A percentile compares a stretch with the other conserved stretches of the same genome.
These are phyloP conservation scores for Colletotrichum endophyticum DNA, from an alignment of 2,329 filamentous ascomycete genomes.

Conservation along the genomic window DNA sequence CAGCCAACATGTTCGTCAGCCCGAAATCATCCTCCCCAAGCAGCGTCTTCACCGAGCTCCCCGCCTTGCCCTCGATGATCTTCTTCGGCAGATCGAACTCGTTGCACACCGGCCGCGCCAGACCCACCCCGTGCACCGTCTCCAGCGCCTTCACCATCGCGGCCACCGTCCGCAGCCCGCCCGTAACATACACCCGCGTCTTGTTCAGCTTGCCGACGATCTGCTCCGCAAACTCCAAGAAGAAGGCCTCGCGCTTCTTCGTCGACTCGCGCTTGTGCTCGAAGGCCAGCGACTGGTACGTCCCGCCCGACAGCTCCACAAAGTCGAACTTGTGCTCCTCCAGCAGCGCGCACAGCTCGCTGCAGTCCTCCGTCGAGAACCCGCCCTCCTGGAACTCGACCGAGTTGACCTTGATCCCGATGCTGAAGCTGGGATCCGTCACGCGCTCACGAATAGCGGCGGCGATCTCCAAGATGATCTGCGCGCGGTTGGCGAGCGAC, in stretches of 20 bases:
- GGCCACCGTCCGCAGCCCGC: conserved; percentile 57
- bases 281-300: conserved; percentile 60
- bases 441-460: conserved; percentile 37
- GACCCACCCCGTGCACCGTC: conserved; percentile 63
- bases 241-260: conserved; percentile 62
- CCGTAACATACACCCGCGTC: conserved; percentile 64
- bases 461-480: conserved; percentile 50
- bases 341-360: conserved; percentile 49
- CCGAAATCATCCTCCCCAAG: conserved; percentile 58
- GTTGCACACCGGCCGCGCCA: conserved; percentile 44
- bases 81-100: conserved; percentile 34
- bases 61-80: conserved; percentile 40
- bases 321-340: conserved; percentile 58
- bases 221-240: conserved; percentile 62
- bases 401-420: conserved; percentile 65
- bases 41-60: conserved; percentile 50
- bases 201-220: conserved; percentile 49
- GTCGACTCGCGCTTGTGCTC: conserved; percentile 57
- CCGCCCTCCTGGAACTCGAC: conserved; percentile 61
- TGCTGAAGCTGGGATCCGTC: conserved; percentile 39
- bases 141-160: conserved; percentile 65
- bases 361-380: conserved; percentile 55
- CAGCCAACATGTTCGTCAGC: conserved; percentile 29
- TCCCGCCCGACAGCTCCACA: conserved; percentile 66
- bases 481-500: conserved; percentile 48